Percentiles rank a stretch among this genome's conserved stretches.
phyloP scores from a whole-genome alignment of 306 rosid species.

The Sindora glabra region DNA sequence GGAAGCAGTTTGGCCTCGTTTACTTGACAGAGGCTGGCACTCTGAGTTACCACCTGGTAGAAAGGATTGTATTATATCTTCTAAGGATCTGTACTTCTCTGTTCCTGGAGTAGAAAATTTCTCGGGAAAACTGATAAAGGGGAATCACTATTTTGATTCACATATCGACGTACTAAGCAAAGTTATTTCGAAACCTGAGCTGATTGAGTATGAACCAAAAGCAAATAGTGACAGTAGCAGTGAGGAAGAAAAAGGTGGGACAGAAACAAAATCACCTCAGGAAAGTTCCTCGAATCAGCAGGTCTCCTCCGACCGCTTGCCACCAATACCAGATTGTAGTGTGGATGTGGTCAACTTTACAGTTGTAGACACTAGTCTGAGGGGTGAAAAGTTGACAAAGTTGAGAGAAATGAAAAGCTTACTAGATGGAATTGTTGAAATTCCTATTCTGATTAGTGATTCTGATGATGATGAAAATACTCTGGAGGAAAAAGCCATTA shows the following conservation, averaged over 20 bases:
- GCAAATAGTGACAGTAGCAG: slow-evolving; percentile 21
- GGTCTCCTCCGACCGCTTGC: slow-evolving; percentile 75
- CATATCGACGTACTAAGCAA: slow-evolving; percentile 60
- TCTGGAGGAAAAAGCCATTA: slow-evolving; percentile 34
- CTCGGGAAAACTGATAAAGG: slow-evolving; percentile 69
- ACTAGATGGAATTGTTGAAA: slow-evolving; percentile 36
- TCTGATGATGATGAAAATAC: slow-evolving; percentile 33
- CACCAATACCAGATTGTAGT: slow-evolving; percentile 34
- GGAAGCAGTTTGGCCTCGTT: slow-evolving; percentile 99
- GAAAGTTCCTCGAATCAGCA: slow-evolving; percentile 52
- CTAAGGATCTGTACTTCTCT: slow-evolving; percentile 66
- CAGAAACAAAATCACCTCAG: slow-evolving; percentile 28
- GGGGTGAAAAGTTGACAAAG: slow-evolving; percentile 27
- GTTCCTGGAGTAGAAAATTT: slow-evolving; percentile 77
- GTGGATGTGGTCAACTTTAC: slow-evolving; percentile 56
- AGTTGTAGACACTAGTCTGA: slow-evolving; percentile 80
- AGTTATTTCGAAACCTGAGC: slow-evolving; percentile 79
- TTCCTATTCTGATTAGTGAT: slow-evolving; percentile 25
- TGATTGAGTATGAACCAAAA: slow-evolving; percentile 54
- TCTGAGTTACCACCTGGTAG: slow-evolving; percentile 80
- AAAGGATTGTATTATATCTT: slow-evolving; percentile 34
- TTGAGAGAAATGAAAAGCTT: slow-evolving; percentile 68
- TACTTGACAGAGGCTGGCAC: slow-evolving; percentile 95
- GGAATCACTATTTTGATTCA: slow-evolving; percentile 74
- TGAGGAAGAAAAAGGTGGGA: slow-evolving; percentile 50